Base-by-base conservation (phyloP, 257 asterid species). In the Sherardia arvensis region DNA sequence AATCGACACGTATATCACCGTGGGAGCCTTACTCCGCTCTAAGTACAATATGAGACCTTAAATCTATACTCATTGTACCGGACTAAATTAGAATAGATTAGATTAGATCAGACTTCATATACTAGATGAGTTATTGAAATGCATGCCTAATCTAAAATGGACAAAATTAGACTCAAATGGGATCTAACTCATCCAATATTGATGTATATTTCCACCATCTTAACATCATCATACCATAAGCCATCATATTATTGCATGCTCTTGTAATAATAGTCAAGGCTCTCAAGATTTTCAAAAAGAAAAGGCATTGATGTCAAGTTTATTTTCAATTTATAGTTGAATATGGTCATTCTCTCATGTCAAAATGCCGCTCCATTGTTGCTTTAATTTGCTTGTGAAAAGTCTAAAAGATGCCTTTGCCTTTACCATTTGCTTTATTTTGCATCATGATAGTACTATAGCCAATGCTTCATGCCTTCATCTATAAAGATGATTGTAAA, bases 391-490 rank as follows among this genome's bases (percentile, higher is more conserved):
- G 51, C 51, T 15, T 43, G 34, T 43, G 47, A 1, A 17, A 43
- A 43, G 51, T 43, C 51, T 43, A 43, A 43, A 30, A 65, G 61
- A 51, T 65, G 69, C 69, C 26, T 65, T 65, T 51, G 34, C 69
- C 69, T 65, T 65, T 32, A 14, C 43, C 25, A 65, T 51, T 30
- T 51, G 61, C 61, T 65, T 65, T 64, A 49, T 18, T 18, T 49
- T 65, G 45, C 49, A 32, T 18, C 4, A 30, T 26, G 56, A 32
- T 57, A 20, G 23, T 20, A 64, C 28, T 21, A 64, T 21, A 49
- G n/a, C n/a, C n/a, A n/a, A 30, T 28, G 4, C 29, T 17, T 5
- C 38, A 56, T 48, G n/a, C n/a, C n/a, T n/a, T n/a, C n/a, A n/a
- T n/a, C n/a, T n/a, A n/a, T 20, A 14, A 51, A 10, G 29, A 22